Evolutionary conservation across 1,284 basidiomycete genomes (phyloP).

Genomic region (Ceraceosorus bombacis): DNA sequence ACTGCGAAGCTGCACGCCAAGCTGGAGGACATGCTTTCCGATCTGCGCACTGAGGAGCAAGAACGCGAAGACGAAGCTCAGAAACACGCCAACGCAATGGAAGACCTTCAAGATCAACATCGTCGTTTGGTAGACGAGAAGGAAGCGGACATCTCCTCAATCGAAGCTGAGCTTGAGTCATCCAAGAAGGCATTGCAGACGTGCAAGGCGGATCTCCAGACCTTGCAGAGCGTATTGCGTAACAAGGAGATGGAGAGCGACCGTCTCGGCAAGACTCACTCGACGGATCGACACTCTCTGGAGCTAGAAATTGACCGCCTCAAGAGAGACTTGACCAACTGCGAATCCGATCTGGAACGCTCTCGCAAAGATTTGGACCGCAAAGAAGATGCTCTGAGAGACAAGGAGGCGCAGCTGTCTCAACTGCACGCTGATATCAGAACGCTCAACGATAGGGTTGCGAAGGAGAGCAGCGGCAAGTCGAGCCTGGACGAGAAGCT

Average conservation of each 20-base stretch:
- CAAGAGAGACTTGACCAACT: slow-evolving; percentile 70
- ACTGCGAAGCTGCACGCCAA: slow-evolving; percentile 44
- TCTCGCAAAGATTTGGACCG: slow-evolving; percentile 66
- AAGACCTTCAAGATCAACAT: slow-evolving; percentile 32
- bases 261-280: slow-evolving; percentile 69
- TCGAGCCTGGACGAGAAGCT: slow-evolving; percentile 41
- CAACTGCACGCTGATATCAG: slow-evolving; percentile 41
- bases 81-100: slow-evolving; percentile 49
- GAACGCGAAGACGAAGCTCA: slow-evolving; percentile 47
- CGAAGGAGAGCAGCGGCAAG: slow-evolving; percentile 32
- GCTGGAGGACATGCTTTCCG: slow-evolving; percentile 47
- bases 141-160: slow-evolving; percentile 26
- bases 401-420: slow-evolving; percentile 64
- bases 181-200: slow-evolving; percentile 25
- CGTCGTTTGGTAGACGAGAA: slow-evolving; percentile 34
- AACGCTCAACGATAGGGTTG: slow-evolving; percentile 22
- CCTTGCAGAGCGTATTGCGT: slow-evolving; percentile 28
- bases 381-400: slow-evolving; percentile 59
- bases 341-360: slow-evolving; percentile 70
- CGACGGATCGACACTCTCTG: slow-evolving; percentile 58
- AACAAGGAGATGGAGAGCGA: slow-evolving; percentile 56
- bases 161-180: slow-evolving; percentile 35
- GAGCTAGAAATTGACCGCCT: slow-evolving; percentile 84
- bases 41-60: slow-evolving; percentile 50
- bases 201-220: slow-evolving; percentile 5